Percentiles rank a stretch among this genome's conserved stretches.
Conservation (phyloP, 2,329 filamentous ascomycete genomes). For the Diaporthe destruens region DNA sequence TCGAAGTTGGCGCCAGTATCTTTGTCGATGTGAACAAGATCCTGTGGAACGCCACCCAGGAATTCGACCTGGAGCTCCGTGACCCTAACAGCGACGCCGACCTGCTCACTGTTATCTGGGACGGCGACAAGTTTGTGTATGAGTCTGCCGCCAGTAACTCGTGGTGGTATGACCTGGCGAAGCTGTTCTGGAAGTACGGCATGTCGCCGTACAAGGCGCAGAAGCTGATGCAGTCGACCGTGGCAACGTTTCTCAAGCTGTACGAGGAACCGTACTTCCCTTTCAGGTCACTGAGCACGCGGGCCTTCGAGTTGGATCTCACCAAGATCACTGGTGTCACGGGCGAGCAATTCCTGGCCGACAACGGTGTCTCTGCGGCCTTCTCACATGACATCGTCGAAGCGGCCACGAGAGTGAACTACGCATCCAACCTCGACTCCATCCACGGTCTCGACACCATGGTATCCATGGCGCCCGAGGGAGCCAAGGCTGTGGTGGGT, state of each 20-base stretch:
- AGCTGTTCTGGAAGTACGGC: slow-evolving; percentile 89
- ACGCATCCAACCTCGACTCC: slow-evolving; percentile 86
- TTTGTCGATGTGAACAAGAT: slow-evolving; percentile 90
- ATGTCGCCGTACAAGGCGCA: slow-evolving; percentile 80
- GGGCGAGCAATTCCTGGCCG: slow-evolving; percentile 77
- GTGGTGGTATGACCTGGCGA: slow-evolving; percentile 84
- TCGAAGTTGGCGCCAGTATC: slow-evolving; percentile 92
- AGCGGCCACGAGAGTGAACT: slow-evolving; percentile 92
- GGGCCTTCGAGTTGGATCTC: slow-evolving; percentile 76
- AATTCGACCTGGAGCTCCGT: slow-evolving; percentile 76
- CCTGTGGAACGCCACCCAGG: slow-evolving; percentile 77
- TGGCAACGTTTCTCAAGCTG: slow-evolving; percentile 81
- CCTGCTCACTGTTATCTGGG: slow-evolving; percentile 82
- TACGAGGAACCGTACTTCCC: slow-evolving; percentile 89
- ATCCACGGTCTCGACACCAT: slow-evolving; percentile 93
- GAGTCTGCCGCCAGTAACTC: slow-evolving; percentile 69
- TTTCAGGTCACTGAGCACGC: slow-evolving; percentile 80
- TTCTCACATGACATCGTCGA: slow-evolving; percentile 90
- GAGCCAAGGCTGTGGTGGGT: slow-evolving; percentile 81
- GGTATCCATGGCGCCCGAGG: slow-evolving; percentile 90
- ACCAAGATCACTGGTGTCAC: slow-evolving; percentile 75
- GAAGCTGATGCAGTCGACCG: slow-evolving; percentile 76
- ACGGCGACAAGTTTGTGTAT: slow-evolving; percentile 81
- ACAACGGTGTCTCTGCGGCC: slow-evolving; percentile 69
- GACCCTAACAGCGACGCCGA: slow-evolving; percentile 61